Conservation (phyloP, 2,329 filamentous ascomycete genomes). For the Plectosphaerella cucumerina region DNA sequence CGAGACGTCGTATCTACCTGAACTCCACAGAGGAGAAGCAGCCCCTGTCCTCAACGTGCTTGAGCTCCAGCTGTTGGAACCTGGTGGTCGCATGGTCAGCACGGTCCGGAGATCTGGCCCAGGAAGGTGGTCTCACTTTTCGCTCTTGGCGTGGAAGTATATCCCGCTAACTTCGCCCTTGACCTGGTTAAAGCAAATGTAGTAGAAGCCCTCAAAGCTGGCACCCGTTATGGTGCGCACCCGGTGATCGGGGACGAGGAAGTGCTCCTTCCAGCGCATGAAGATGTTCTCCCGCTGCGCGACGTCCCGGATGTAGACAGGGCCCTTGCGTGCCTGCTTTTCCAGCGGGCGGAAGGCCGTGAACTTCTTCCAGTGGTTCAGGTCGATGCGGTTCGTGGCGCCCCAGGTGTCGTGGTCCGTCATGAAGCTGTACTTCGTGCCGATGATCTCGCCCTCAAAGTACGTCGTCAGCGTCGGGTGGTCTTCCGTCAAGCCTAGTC, state of each 20-base stretch:
- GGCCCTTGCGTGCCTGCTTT: conserved; percentile 53
- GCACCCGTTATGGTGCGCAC: conserved; percentile 88
- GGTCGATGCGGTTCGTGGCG: conserved; percentile 83
- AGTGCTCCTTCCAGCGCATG: conserved; percentile 99
- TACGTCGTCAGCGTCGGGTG: conserved; percentile 97
- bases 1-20: conserved; percentile 23
- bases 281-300: conserved; percentile 85
- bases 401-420: conserved; percentile 90
- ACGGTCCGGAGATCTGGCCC: neutral
- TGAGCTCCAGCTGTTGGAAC: conserved; percentile 88
- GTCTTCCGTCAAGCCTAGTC: conserved; percentile 81
- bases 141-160: conserved; percentile 97
- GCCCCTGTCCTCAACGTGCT: conserved; percentile 79
- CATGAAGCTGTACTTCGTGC: conserved; percentile 88
- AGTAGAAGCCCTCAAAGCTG: conserved; percentile 98
- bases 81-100: conserved; percentile 35
- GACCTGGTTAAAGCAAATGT: conserved; percentile 96
- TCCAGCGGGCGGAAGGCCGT: conserved; percentile 74
- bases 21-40: conserved; percentile 88
- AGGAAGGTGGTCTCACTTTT: conserved; percentile 64
- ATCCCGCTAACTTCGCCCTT: conserved; percentile 85
- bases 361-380: conserved; percentile 92
- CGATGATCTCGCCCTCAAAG: conserved; percentile 97
- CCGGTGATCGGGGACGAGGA: conserved; percentile 90
- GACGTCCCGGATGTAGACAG: conserved; percentile 61